Base-by-base conservation (phyloP, 768 basidiomycete genomes). In the Boletus tylopilopsis region DNA sequence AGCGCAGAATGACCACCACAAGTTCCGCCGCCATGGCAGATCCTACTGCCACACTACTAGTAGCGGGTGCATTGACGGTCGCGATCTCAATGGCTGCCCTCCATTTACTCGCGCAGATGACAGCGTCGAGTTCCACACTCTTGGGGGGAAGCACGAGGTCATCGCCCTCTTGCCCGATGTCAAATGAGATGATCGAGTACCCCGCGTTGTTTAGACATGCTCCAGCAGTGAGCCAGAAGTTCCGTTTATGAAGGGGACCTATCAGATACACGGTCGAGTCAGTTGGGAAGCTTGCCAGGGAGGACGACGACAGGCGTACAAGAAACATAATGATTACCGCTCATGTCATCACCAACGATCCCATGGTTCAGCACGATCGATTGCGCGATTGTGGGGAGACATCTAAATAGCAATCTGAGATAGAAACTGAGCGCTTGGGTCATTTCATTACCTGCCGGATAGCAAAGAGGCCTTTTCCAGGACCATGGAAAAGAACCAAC, bases 341-440 rank as follows among this genome's bases (percentile, higher is more conserved):
- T 66, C 18, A 73, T 63, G 42, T 82, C 81, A 56, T 87, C 84
- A 0, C 84, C 84, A 9, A 90, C 70, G 46, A 90, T 76, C 16
- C 82, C 82, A 51, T 86, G 80, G 27, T 81, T 81, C 9, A 88
- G 78, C 9, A 87, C 82, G 57, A n/a, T n/a, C n/a, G n/a, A 87
- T 85, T 0, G 86, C 84, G 4, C 79, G 75, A 55, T 73, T 74
- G 55, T 79, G 74, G 2, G 74, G 72, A 49, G 70, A 72, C 75
- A 73, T 73, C 73, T 74, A 22, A 24, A 46, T n/a, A 19, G 1
- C 13, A 8, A 16, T n/a, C n/a, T n/a, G n/a, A n/a, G n/a, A n/a
- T n/a, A n/a, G n/a, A n/a, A n/a, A n/a, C n/a, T n/a, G n/a, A n/a
- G n/a, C n/a, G n/a, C 18, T 25, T 12, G 6, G n/a, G 41, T 32